Evolutionary conservation across 352 stramenopile genomes (phyloP), one percentile per base, ranked within the genome.

Genomic region (Phytophthora crassamura): DNA sequence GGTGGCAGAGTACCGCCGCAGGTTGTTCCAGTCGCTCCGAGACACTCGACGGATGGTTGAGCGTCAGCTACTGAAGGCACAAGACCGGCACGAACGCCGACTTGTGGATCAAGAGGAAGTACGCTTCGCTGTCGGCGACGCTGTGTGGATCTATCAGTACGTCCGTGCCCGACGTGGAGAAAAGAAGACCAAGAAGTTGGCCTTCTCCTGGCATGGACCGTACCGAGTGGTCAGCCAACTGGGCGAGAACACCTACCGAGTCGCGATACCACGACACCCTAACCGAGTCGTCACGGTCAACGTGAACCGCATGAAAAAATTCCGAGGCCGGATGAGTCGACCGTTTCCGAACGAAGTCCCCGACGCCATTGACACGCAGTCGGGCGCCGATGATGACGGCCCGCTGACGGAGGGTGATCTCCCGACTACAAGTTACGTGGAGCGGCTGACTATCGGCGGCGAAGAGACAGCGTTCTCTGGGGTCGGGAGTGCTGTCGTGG

Each of bases 171-270:
- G 14, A 3, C 30, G 46, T 5, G 40, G 40, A 11, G 40, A 51
- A 10, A 38, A 32, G 7, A 50, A 51, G 11, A 50, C 40, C 15
- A 60, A 60, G 32, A 60, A 50, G n/a, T 35, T 60, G n/a, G 52
- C 52, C 0, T 60, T 60, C n/a, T 33, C 39, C 0, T 43, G 30
- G 49, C 38, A 57, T 18, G 49, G 49, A 15, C 36, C 38, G 1
- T 57, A 57, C 5, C 22, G 35, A 0, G 20, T 57, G 3, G 18
- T 57, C 20, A 14, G 36, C 4, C 4, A 34, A 8, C 18, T 48
- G 6, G 49, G 49, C 0, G 49, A 57, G 25, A 57, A 57, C 15
- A 10, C 49, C 1, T 57, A 39, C 12, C 18, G 20, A 7, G 7
- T 57, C 5, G 49, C 49, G 0, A 47, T 47, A 1, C 35, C 49